Conservation (phyloP, 2,329 filamentous ascomycete genomes). For the Thermoascus crustaceus region DNA sequence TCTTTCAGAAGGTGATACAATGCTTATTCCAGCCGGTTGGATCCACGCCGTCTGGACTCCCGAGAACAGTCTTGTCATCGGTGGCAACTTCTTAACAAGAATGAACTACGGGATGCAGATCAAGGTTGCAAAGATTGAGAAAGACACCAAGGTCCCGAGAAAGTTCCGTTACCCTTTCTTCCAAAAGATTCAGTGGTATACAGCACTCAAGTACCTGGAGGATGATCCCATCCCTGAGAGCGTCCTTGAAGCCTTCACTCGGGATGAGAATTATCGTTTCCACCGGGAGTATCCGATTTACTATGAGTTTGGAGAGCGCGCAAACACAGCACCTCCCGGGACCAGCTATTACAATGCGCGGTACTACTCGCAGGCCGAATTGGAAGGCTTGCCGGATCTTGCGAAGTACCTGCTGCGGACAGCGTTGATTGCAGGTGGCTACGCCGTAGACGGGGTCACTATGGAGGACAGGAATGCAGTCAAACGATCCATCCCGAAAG, state of each 20-base stretch:
- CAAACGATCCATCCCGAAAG: slow-evolving; percentile 55
- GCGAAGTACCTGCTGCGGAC: slow-evolving; percentile 55
- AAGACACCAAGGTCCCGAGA: slow-evolving; percentile 55
- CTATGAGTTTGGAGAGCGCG: slow-evolving; percentile 49
- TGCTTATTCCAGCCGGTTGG: slow-evolving; percentile 64
- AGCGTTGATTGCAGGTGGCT: slow-evolving; percentile 53
- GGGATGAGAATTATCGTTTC: slow-evolving; percentile 46
- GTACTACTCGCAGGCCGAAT: slow-evolving; percentile 55
- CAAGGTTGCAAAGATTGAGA: slow-evolving; percentile 57
- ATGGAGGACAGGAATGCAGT: slow-evolving; percentile 52
- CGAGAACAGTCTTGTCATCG: slow-evolving; percentile 60
- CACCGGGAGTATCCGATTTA: slow-evolving; percentile 49
- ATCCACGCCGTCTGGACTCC: slow-evolving; percentile 66
- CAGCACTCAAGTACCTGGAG: slow-evolving; percentile 55
- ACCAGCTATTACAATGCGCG: slow-evolving; percentile 49
- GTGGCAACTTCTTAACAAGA: slow-evolving; percentile 61
- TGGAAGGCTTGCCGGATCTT: slow-evolving; percentile 53
- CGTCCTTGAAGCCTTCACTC: slow-evolving; percentile 48
- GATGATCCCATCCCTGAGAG: slow-evolving; percentile 54
- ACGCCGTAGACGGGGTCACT: slow-evolving; percentile 52
- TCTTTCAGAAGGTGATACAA: slow-evolving; percentile 58
- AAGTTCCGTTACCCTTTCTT: slow-evolving; percentile 63
- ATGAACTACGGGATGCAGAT: slow-evolving; percentile 61
- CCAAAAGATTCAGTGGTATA: slow-evolving; percentile 62
- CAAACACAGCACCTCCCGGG: slow-evolving; percentile 43